Evolutionary conservation across 2,329 filamentous ascomycete species (phyloP), one percentile per base, ranked within the genome.

Genomic region (Grosmannia penicillata): DNA sequence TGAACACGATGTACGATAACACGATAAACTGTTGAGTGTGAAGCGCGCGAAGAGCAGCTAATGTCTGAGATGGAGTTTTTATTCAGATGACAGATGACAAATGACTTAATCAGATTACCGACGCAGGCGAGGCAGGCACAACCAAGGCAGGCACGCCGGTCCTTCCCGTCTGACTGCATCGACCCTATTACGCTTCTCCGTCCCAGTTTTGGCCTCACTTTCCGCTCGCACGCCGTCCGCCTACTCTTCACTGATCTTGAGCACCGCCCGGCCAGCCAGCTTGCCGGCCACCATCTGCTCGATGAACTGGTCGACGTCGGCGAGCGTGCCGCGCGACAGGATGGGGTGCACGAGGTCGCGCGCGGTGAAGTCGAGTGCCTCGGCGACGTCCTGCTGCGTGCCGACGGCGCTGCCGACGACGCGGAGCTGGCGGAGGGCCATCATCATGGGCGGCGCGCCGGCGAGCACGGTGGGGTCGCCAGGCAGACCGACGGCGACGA

Each of bases 401-500:
- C 43, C 43, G 7, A 45, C 43, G 15, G 38, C 39, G 26, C 38
- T 43, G 17, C 43, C 43, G 11, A 45, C 43, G 17, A 45, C 33
- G 21, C 24, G 41, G 5, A 45, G 23, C 40, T 40, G 35, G 41
- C 43, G n/a, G 13, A 45, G 31, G 2, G 41, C 41, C 27, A 45
- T 8, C 36, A 41, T 33, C 19, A 45, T 10, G 2, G 43, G 43
- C 4, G 43, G 38, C 4, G 36, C 36, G 3, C 43, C 43, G 1
- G 37, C 41, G 1, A 45, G 19, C 10, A 41, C 29, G 6, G 21
- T 22, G 1, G 87, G 84, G 47, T 77, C 69, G 23, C 82, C 79
- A 5, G 89, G 89, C 15, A 95, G 67, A 53, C 87, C 87, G 52
- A 96, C 89, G 60, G 82, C 87, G 45, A 95, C 75, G 52, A 95